Evolutionary conservation across 2,329 filamentous ascomycete genomes (phyloP).

Genomic region (Diaporthe ilicicola): DNA sequence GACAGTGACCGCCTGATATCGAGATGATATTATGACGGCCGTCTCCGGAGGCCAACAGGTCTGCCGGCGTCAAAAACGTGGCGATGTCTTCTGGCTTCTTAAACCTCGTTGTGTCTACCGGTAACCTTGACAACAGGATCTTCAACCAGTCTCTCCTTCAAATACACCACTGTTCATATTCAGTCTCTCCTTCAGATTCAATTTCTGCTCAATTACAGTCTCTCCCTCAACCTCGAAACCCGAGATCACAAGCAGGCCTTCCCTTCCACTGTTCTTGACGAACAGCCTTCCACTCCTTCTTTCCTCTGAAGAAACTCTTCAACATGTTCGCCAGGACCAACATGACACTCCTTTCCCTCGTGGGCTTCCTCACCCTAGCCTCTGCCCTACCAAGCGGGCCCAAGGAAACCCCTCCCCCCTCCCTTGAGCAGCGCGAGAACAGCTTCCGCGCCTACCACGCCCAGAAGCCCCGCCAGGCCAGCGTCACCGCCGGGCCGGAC

Average conservation of each 20-base stretch:
- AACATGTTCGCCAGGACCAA: conserved; percentile 4
- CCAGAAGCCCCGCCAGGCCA: neutral
- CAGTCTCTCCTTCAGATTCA: neutral
- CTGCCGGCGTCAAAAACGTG: neutral
- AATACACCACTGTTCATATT: neutral
- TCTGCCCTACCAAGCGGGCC: conserved; percentile 23
- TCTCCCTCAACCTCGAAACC: neutral
- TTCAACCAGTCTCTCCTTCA: conserved; percentile 4
- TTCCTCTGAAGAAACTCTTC: too few species aligned
- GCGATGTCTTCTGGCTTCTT: neutral
- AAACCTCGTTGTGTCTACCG: neutral
- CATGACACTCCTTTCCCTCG: conserved; percentile 10
- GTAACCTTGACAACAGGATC: neutral
- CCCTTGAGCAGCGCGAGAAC: conserved; percentile 3
- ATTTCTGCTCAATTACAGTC: too few species aligned
- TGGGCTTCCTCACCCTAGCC: conserved; percentile 23
- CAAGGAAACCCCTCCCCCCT: conserved; percentile 15
- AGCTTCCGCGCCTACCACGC: neutral
- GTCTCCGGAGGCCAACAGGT: neutral
- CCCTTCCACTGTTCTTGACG: neutral
- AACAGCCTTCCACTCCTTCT: conserved; percentile 13
- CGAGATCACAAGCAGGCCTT: conserved; percentile 8
- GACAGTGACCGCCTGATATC: neutral
- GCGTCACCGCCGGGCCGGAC: neutral
- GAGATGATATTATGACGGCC: conserved; percentile 8